phyloP scores from a whole-genome alignment of 495 filamentous ascomycete species.

The Daldinia loculata region DNA sequence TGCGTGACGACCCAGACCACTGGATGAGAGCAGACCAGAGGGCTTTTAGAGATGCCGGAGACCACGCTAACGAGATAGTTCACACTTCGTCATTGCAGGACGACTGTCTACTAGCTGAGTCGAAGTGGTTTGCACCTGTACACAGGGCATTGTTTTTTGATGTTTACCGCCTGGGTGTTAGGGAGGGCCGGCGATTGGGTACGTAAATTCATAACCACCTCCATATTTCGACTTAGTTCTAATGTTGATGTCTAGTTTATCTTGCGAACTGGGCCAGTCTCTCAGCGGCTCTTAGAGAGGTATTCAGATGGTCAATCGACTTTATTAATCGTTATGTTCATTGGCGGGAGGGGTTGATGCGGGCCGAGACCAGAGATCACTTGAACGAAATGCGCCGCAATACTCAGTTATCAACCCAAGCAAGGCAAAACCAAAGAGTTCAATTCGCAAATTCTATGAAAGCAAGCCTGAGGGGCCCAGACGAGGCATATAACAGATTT shows the following conservation, averaged over 20 bases:
- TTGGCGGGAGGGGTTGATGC: conserved; percentile 13
- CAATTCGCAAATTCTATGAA: background rate
- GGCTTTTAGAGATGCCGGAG: conserved; percentile 2
- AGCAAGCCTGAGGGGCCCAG: background rate
- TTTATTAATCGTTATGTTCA: conserved; percentile 16
- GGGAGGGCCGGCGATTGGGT: conserved; percentile 13
- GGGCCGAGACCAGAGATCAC: background rate
- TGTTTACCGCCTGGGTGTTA: conserved; percentile 5
- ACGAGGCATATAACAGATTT: background rate
- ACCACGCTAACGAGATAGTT: conserved; percentile 3
- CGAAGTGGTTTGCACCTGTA: background rate
- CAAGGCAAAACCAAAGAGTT: background rate
- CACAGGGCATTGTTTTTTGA: background rate
- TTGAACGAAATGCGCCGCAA: background rate
- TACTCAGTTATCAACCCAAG: background rate
- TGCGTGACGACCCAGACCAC: conserved; percentile 23
- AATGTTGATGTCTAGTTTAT: conserved; percentile 3
- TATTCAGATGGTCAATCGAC: conserved; percentile 10
- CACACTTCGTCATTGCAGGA: conserved; percentile 8
- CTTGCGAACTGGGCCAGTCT: background rate
- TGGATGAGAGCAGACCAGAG: background rate
- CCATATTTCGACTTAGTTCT: background rate
- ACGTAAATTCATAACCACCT: background rate
- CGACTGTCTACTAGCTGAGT: conserved; percentile 11
- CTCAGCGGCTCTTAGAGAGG: background rate